Evolutionary conservation across 306 rosid species (phyloP).

Genomic region (Senna tora): DNA sequence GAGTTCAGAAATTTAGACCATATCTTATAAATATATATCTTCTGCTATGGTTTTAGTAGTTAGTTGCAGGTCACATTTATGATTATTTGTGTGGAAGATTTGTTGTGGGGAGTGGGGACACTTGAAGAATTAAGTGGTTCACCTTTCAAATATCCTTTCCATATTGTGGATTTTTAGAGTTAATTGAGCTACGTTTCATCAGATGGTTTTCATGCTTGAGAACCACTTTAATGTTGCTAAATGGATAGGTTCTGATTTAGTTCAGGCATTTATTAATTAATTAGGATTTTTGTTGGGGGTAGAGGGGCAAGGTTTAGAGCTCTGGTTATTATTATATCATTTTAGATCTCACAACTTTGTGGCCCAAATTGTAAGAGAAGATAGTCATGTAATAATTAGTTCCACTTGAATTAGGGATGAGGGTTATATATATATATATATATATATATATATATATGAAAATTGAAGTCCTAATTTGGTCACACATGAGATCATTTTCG

Average conservation of each 20-base stretch:
- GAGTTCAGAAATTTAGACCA: conserved; percentile 25
- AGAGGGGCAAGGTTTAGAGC: background rate
- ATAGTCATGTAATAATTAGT: background rate
- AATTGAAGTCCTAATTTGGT: background rate
- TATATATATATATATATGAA: background rate
- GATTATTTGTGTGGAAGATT: too few relatives aligned
- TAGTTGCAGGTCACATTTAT: conserved; percentile 19
- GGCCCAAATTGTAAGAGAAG: background rate
- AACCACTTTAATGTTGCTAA: background rate
- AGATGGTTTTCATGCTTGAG: background rate
- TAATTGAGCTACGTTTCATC: background rate
- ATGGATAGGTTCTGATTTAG: background rate
- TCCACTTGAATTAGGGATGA: background rate
- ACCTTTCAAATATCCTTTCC: conserved; percentile 22
- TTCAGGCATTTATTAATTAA: background rate
- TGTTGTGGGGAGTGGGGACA: background rate
- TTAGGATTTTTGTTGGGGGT: background rate
- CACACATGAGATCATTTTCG: too few relatives aligned
- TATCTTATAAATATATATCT: background rate
- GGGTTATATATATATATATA: background rate
- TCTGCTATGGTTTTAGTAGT: background rate
- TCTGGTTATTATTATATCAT: background rate
- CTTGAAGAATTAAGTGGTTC: background rate
- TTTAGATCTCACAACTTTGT: background rate
- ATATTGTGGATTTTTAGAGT: background rate